Evolutionary conservation across 2,329 filamentous ascomycete species (phyloP), one percentile per base, ranked within the genome.

Genomic region (Cadophora luteo-olivacea): DNA sequence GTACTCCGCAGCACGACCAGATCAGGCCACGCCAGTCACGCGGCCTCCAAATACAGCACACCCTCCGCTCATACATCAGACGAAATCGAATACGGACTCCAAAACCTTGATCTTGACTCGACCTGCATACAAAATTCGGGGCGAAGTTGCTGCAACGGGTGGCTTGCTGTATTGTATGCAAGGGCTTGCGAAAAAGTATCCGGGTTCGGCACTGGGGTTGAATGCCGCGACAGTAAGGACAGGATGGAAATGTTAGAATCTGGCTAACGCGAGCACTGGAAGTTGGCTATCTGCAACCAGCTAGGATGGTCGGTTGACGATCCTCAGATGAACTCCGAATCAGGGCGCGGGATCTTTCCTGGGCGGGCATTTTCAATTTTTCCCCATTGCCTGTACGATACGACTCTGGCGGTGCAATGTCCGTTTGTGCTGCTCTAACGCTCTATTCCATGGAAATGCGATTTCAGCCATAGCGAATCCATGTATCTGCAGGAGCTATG

Each of bases 81-180:
- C 8, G 33, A 38, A 16, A 24, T 58, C 55, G 24, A 11, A 22
- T 38, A 4, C 22, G 33, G 55, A 38, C 24, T 32, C n/a, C 11
- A 38, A 41, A 58, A 58, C 19, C 55, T n/a, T 58, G 55, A 58
- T 58, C 41, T 58, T 33, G 55, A 14, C 4, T 24, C 33, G 33
- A 22, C 55, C n/a, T 58, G 55, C 55, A 58, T 41, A n/a, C 11
- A 6, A n/a, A 33, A 1, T 3, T 22, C 29, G 24, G 51, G 14
- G 51, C 22, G 11, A 54, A 54, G 8, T 54, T 32, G 24, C 51
- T 54, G 24, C 6, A 32, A 32, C 16, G 16, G 16, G 19, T 36
- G 29, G 54, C 4, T 9, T 36, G 54, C 32, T 36, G 54, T 6
- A 36, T 33, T 38, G 32, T 19, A 58, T 55, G 52, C 52, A 55